Base-by-base conservation (phyloP, 345 rosid genomes). In the Arabidopsis suecica region DNA sequence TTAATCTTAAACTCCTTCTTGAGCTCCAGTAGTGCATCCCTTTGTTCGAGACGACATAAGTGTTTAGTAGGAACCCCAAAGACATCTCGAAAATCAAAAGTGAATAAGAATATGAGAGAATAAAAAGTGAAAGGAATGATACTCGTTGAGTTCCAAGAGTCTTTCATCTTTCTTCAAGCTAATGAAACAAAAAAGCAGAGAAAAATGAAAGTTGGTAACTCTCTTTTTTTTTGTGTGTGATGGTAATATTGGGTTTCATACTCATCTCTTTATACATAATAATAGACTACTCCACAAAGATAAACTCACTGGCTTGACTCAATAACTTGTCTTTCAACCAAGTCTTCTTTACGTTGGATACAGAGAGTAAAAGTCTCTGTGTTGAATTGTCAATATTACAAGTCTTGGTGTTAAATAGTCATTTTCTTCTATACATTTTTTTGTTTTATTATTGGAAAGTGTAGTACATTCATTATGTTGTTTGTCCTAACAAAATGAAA, bases 351-450 rank as follows among this genome's bases (percentile, higher is more conserved):
- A 28, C 37, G 20, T 12, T 55, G 18, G 37, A 55, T 7, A n/a
- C 60, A 55, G 37, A 53, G 37, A 55, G 61, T 55, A n/a, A 55
- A 30, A 55, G 61, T 55, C 38, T 28, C 28, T 55, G 61, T 23
- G 32, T 28, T 28, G 32, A 28, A 28, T 28, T 3, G 32, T 28
- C 32, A 28, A 28, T 4, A 28, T 28, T 28, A 28, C 32, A 28
- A 28, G 32, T 28, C 32, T 28, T 28, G 32, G 32, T 28, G 32
- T 28, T 28, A 28, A 28, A 28, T 28, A 28, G 32, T 28, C 3
- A 28, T 28, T 28, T 28, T 28, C 32, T 28, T 28, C 3, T 28
- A 28, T 28, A 28, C 32, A 28, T n/a, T 28, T 28, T 28, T 28
- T 28, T 28, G 32, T 28, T 28, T 28, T 28, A 28, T 28, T 28